A percentile compares a stretch with the other conserved stretches of the same genome.
Evolutionary conservation across 192 early-diverging fungal species (phyloP).

Genomic region (Coemansia sp.): DNA sequence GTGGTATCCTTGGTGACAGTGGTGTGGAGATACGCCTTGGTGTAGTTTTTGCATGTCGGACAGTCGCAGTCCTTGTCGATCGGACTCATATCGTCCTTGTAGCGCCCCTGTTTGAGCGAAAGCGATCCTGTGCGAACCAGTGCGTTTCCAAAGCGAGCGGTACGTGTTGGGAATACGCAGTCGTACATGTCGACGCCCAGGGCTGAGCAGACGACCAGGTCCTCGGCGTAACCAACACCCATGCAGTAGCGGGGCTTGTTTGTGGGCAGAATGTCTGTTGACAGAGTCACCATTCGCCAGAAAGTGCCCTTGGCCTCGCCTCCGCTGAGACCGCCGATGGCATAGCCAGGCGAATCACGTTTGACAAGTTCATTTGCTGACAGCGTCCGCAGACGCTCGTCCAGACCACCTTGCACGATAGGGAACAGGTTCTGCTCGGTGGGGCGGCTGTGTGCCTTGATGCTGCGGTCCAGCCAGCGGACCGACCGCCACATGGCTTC

Average conservation of each 20-base stretch:
- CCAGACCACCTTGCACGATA: conserved; percentile 85
- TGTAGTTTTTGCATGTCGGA: conserved; percentile 71
- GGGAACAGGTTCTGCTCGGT: conserved; percentile 82
- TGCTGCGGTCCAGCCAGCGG: conserved; percentile 85
- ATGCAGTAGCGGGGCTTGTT: conserved; percentile 89
- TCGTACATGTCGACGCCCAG: conserved; percentile 91
- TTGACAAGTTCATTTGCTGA: conserved; percentile 80
- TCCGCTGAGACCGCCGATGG: conserved; percentile 83
- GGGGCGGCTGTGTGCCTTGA: conserved; percentile 69
- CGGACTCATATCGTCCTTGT: conserved; percentile 63
- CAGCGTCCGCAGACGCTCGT: conserved; percentile 64
- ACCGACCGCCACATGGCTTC: conserved; percentile 89
- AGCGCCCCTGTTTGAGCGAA: conserved; percentile 62
- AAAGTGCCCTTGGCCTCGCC: conserved; percentile 85
- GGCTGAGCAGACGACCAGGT: conserved; percentile 82
- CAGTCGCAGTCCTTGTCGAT: conserved; percentile 80
- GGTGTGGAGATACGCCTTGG: conserved; percentile 70
- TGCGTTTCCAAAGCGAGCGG: conserved; percentile 86
- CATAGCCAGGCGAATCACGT: conserved; percentile 80
- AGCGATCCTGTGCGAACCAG: conserved; percentile 72
- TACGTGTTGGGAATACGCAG: conserved; percentile 87
- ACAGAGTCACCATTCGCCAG: conserved; percentile 79
- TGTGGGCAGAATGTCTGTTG: conserved; percentile 77
- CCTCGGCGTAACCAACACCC: conserved; percentile 86
- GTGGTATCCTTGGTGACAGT: conserved; percentile 74